Base-by-base conservation (phyloP, 2,329 filamentous ascomycete genomes). In the Emydomyces testavorans region DNA sequence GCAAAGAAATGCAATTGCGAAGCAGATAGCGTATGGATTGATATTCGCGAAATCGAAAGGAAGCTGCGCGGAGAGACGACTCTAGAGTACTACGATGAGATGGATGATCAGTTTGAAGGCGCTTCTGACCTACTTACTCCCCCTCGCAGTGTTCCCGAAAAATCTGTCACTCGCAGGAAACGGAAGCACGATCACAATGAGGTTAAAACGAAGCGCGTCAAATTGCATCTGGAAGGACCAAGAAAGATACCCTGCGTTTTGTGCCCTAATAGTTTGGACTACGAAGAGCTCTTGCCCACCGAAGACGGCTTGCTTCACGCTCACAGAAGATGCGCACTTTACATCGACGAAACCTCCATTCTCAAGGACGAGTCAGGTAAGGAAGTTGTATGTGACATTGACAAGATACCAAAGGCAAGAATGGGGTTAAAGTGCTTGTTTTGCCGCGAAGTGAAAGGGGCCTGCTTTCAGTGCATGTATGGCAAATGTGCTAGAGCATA, bases 1-100 rank as follows among this genome's bases (percentile, higher is more conserved):
- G 92, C 92, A 13, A 94, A 95, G 68, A 93, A 92, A 64, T 98
- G 92, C 66, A 83, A 96, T 60, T 98, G 92, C 62, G 89, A 94
- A 55, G 81, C 93, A 51, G 92, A 98, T 70, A 96, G 90, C 59
- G 92, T 98, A 2, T 98, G 93, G 89, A 88, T 98, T 46, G 89
- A 98, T 61, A 88, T 96, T 3, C 82, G 86, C 50, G 92, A 95
- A 59, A 93, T 98, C 49, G 88, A 98, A 67, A 85, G 92, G 52
- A 95, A 93, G 64, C 69, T 96, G 39, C 79, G 89, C 44, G 92
- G 92, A 36, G 89, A 96, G 62, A 73, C 77, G 3, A 82, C 79
- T 2, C 70, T 70, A 0, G 69, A 72, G 48, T 71, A 61, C 50
- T 60, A 61, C 38, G 63, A 71, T 46, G 70, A 70, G 42, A 64